A percentile compares a stretch with the other conserved stretches of the same genome.
Conservation (phyloP, 148 eudicot species). For the Bassia scoparia region DNA sequence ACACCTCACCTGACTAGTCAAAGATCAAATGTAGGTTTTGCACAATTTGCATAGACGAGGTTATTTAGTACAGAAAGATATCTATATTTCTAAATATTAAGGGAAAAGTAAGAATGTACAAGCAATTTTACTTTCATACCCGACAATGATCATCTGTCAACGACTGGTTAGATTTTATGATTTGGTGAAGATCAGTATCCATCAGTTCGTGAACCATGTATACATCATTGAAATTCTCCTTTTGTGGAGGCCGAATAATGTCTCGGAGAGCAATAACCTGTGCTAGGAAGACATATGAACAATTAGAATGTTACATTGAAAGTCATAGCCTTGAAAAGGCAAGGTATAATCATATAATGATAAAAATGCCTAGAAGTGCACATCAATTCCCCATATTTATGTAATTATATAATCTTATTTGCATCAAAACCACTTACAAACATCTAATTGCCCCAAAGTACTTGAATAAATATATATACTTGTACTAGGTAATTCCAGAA, state of each 20-base stretch:
- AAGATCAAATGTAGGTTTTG: neutral
- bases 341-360: neutral
- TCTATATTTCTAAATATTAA: too few relatives aligned
- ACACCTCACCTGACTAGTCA: neutral
- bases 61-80: neutral
- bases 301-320: neutral
- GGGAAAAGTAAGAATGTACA: neutral
- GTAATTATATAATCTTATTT: neutral
- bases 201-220: constrained; percentile 65
- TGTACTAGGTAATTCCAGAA: neutral
- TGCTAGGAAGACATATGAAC: constrained; percentile 1
- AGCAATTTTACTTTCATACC: constrained; percentile 35
- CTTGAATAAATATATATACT: neutral
- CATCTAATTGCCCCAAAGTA: neutral
- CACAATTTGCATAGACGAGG: neutral
- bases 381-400: neutral
- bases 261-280: constrained; percentile 58
- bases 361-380: neutral
- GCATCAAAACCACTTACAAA: neutral
- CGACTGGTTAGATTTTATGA: constrained; percentile 52
- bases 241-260: constrained; percentile 60
- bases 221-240: constrained; percentile 63
- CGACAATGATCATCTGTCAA: constrained; percentile 69
- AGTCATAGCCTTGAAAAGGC: neutral
- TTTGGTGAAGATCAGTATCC: constrained; percentile 85